Percentiles rank a stretch among this genome's conserved stretches.
Evolutionary conservation across 2,329 filamentous ascomycete genomes (phyloP).

Genomic region (Hypomyces perniciosus): DNA sequence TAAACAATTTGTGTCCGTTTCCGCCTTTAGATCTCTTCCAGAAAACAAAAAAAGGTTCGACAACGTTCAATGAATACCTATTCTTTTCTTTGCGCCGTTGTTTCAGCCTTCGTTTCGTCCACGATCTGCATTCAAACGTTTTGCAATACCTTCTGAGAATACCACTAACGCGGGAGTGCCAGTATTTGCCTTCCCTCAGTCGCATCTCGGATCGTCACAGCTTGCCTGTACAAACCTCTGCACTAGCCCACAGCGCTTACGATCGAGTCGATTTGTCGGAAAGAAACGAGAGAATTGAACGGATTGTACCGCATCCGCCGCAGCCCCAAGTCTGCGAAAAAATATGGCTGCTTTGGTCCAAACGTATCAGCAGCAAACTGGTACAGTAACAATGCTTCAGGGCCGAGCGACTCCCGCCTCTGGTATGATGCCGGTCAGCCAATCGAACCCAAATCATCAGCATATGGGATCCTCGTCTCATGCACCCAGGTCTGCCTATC

Average conservation of each 20-base stretch:
- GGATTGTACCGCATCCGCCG: background rate
- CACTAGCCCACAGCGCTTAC: background rate
- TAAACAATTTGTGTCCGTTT: background rate
- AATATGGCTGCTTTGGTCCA: slow-evolving; percentile 83
- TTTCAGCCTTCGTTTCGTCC: background rate
- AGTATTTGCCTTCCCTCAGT: background rate
- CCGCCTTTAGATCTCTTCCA: background rate
- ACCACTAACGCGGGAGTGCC: background rate
- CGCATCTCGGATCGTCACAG: background rate
- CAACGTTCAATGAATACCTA: no score
- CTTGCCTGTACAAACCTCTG: background rate
- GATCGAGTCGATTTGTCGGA: background rate
- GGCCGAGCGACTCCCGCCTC: slow-evolving; percentile 56
- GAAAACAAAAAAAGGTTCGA: slow-evolving; percentile 8
- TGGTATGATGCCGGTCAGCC: slow-evolving; percentile 43
- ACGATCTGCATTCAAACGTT: background rate
- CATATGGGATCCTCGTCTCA: slow-evolving; percentile 37
- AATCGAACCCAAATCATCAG: slow-evolving; percentile 45
- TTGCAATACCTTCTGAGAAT: background rate
- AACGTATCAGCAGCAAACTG: slow-evolving; percentile 69
- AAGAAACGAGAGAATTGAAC: background rate
- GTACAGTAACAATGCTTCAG: slow-evolving; percentile 70
- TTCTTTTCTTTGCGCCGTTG: background rate
- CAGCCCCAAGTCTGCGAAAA: slow-evolving; percentile 16
- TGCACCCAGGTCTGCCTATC: slow-evolving; percentile 25